Conservation (phyloP, 805 yeast genomes). For the Schwanniomyces sp. region DNA sequence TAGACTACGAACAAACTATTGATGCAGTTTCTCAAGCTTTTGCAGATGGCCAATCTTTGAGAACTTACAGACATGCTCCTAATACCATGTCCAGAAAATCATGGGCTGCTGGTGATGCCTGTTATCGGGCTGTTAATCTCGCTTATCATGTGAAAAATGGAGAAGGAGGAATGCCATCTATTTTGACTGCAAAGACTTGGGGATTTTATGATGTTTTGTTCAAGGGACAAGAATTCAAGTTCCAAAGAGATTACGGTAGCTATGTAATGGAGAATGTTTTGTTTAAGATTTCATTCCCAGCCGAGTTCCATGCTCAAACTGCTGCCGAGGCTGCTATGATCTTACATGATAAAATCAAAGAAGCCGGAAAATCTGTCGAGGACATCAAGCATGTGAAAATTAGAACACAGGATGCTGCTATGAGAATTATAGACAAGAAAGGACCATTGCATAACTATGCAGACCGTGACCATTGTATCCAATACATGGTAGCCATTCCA, state of each 20-base stretch:
- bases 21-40: slow-evolving; percentile 61
- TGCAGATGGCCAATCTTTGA: slow-evolving; percentile 57
- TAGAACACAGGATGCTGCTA: slow-evolving; percentile 61
- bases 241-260: slow-evolving; percentile 54
- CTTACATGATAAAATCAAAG: slow-evolving; percentile 34
- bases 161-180: slow-evolving; percentile 54
- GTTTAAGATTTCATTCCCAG: slow-evolving; percentile 63
- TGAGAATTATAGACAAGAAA: slow-evolving; percentile 57
- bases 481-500: slow-evolving; percentile 62
- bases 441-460: slow-evolving; percentile 65
- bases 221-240: slow-evolving; percentile 50
- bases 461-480: slow-evolving; percentile 65
- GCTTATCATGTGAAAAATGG: slow-evolving; percentile 54
- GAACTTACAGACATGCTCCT: slow-evolving; percentile 66
- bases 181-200: slow-evolving; percentile 58
- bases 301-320: slow-evolving; percentile 66
- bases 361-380: slow-evolving; percentile 41
- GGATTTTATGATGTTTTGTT: slow-evolving; percentile 64
- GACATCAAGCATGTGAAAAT: slow-evolving; percentile 52
- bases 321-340: slow-evolving; percentile 60
- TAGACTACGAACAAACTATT: slow-evolving; percentile 49
- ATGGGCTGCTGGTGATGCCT: slow-evolving; percentile 71
- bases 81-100: slow-evolving; percentile 63
- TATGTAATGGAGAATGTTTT: slow-evolving; percentile 65
- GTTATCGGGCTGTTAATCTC: slow-evolving; percentile 56